Evolutionary conservation across 176 grass and related monocot genomes (phyloP), one percentile per base, ranked within the genome.

Genomic region (Cenchrus fungigraminus): DNA sequence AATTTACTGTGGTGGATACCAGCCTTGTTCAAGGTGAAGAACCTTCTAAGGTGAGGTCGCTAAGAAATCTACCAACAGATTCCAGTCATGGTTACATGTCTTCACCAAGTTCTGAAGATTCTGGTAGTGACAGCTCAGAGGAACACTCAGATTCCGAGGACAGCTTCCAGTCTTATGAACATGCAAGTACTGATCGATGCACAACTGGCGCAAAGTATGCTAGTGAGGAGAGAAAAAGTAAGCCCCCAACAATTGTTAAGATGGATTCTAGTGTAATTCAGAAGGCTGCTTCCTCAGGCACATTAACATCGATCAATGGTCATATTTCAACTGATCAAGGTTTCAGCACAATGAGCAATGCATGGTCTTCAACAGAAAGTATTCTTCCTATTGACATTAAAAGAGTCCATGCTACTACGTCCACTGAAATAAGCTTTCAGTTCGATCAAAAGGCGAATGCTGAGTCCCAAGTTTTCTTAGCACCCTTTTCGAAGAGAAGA

Each of bases 1-100:
- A 95, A 84, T 98, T 98, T 82, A 98, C 97, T 83, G 88, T 98
- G 79, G 90, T 98, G 72, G 97, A 98, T 81, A 98, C 97, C 74
- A 96, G 91, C 79, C 59, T 94, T 83, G 84, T 92, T 83, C 86
- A 94, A 91, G 74, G 81, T 42, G 91, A 95, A 88, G 93, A 82
- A 76, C 89, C 87, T 61, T 98, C 77, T 79, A 98, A 93, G 79
- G 65, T 98, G 80, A 95, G 93, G 70, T 91, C 91, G 54, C 73
- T 95, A 60, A 94, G 91, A 84, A 92, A 82, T 86, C 81, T 98
- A 63, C 97, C 93, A 55, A 25, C 76, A 46, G 91, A 90, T 85
- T 82, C 81, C 37, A 54, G 72, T 71, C 76, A 88, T 73, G 82
- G 85, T 73, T 89, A 92, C 82, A 80, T 63, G 74, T 83, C 56